Evolutionary conservation across 768 basidiomycete genomes (phyloP).

Genomic region (Tulasnella sp.): DNA sequence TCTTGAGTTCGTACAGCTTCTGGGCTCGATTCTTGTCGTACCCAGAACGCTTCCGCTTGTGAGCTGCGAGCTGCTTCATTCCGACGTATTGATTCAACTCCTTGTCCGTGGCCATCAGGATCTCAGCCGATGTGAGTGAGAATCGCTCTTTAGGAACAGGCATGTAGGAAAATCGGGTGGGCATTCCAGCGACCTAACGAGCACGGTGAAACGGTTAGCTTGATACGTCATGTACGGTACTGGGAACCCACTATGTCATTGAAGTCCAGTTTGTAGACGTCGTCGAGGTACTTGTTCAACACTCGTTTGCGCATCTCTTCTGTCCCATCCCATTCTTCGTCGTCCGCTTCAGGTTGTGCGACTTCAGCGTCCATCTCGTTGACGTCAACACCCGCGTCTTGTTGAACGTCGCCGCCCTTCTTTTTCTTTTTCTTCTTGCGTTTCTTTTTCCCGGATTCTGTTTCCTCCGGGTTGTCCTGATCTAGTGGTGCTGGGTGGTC

Average conservation of each 20-base stretch:
- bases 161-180: slow-evolving; percentile 94
- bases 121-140: slow-evolving; percentile 79
- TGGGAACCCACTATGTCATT: slow-evolving; percentile 80
- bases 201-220: slow-evolving; percentile 17
- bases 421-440: slow-evolving; percentile 65
- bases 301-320: slow-evolving; percentile 86
- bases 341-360: slow-evolving; percentile 48
- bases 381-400: slow-evolving; percentile 53
- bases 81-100: slow-evolving; percentile 90
- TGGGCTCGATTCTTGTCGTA: slow-evolving; percentile 70
- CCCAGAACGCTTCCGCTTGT: slow-evolving; percentile 53
- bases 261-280: slow-evolving; percentile 88
- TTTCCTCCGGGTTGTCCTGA: background rate
- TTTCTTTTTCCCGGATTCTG: slow-evolving; percentile 49
- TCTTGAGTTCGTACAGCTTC: slow-evolving; percentile 72
- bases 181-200: slow-evolving; percentile 77
- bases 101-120: slow-evolving; percentile 86
- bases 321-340: slow-evolving; percentile 79
- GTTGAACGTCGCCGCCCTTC: slow-evolving; percentile 49
- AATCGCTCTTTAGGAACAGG: slow-evolving; percentile 63
- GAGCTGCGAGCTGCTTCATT: slow-evolving; percentile 90
- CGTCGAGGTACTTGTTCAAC: slow-evolving; percentile 87
- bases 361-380: slow-evolving; percentile 63
- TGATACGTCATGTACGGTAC: background rate
- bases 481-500: background rate